phyloP scores from a whole-genome alignment of 2,329 filamentous ascomycete species.

The Fonsecaea nubica region DNA sequence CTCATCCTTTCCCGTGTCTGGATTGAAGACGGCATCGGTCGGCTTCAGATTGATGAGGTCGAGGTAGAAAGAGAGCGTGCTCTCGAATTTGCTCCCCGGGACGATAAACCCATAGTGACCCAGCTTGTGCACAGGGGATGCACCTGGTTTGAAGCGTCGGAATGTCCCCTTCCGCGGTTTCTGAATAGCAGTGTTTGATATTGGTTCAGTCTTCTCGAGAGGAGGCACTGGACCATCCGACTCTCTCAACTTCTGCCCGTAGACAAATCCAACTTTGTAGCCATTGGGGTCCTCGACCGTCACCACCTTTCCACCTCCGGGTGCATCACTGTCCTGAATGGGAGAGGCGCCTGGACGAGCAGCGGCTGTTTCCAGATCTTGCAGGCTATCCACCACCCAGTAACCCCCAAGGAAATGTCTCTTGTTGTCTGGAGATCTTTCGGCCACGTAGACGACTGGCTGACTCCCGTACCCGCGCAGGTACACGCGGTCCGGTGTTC shows the following conservation, averaged over 20 bases:
- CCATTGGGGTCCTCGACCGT: conserved; percentile 38
- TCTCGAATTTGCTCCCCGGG: conserved; percentile 43
- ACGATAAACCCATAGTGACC: conserved; percentile 55
- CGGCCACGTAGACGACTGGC: conserved; percentile 62
- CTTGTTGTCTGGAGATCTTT: conserved; percentile 29
- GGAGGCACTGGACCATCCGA: conserved; percentile 4
- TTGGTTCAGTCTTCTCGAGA: conserved; percentile 37
- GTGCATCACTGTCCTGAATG: conserved; percentile 30
- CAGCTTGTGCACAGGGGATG: conserved; percentile 57
- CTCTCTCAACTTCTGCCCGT: conserved; percentile 32
- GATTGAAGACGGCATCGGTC: conserved; percentile 50
- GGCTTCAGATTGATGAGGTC: conserved; percentile 54
- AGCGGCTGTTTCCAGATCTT: conserved; percentile 31
- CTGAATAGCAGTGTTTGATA: conserved; percentile 45
- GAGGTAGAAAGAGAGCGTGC: conserved; percentile 52
- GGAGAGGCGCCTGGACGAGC: conserved; percentile 23
- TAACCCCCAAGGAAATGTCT: conserved; percentile 29
- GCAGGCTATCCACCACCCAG: conserved; percentile 32
- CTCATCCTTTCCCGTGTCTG: conserved; percentile 38
- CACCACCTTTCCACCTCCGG: conserved; percentile 37
- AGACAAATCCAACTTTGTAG: conserved; percentile 36
- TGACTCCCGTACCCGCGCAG: conserved; percentile 68
- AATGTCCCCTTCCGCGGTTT: conserved; percentile 48
- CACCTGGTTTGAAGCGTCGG: conserved; percentile 52
- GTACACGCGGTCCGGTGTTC: conserved; percentile 58